Evolutionary conservation across 768 basidiomycete genomes (phyloP).

Genomic region (Macrolepiota dolichaula): DNA sequence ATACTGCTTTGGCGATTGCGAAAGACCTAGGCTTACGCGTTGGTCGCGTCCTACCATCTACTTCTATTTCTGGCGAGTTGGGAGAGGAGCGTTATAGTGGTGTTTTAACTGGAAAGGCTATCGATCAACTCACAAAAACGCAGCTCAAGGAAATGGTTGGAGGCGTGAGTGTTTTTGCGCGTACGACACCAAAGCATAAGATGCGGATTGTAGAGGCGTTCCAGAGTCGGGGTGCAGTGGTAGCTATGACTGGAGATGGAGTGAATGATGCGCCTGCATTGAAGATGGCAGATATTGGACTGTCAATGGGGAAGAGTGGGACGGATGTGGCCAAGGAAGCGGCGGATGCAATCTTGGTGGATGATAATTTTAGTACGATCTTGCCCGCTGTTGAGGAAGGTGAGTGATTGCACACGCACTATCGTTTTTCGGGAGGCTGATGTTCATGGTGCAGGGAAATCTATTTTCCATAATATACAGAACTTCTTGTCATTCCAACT

Average conservation of each 20-base stretch:
- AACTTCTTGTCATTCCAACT: slow-evolving; percentile 97
- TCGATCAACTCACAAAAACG: slow-evolving; percentile 78
- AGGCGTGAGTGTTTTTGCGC: slow-evolving; percentile 83
- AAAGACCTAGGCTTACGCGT: slow-evolving; percentile 79
- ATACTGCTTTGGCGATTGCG: slow-evolving; percentile 88
- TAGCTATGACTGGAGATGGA: slow-evolving; percentile 98
- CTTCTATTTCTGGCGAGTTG: slow-evolving; percentile 35
- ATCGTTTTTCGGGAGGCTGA: slow-evolving; percentile 5
- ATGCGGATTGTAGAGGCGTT: slow-evolving; percentile 97
- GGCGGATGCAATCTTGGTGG: slow-evolving; percentile 94
- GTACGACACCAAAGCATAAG: slow-evolving; percentile 96
- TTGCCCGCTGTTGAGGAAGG: slow-evolving; percentile 94
- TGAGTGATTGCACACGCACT: slow-evolving; percentile 25
- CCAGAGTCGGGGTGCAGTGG: slow-evolving; percentile 83
- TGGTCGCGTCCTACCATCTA: slow-evolving; percentile 39
- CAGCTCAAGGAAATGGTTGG: slow-evolving; percentile 85
- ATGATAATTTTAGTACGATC: slow-evolving; percentile 96
- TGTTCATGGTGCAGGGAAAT: slow-evolving; percentile 60
- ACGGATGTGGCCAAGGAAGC: slow-evolving; percentile 99
- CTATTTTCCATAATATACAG: slow-evolving; percentile 98
- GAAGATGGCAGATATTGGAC: slow-evolving; percentile 97
- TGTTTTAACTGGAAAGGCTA: slow-evolving; percentile 72
- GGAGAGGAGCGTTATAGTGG: slow-evolving; percentile 27
- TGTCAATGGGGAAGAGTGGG: slow-evolving; percentile 98
- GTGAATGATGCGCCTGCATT: slow-evolving; percentile 97